Evolutionary conservation across 768 basidiomycete genomes (phyloP).

Genomic region (Panus rudis): DNA sequence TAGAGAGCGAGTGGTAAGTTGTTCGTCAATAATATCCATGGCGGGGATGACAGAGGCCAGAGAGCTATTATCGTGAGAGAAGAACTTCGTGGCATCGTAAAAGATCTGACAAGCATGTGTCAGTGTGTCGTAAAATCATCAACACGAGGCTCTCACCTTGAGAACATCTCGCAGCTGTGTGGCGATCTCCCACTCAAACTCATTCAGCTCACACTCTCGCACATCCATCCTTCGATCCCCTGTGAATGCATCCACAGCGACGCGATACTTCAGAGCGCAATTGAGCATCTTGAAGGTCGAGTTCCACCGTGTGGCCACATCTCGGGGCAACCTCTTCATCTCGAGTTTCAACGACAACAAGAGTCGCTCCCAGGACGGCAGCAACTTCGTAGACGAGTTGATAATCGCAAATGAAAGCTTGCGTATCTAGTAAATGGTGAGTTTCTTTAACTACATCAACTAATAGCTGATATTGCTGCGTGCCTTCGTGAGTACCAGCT

Average conservation of each 20-base stretch:
- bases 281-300: slow-evolving; percentile 26
- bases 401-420: slow-evolving; percentile 23
- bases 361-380: slow-evolving; percentile 15
- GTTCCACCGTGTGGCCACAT: slow-evolving; percentile 24
- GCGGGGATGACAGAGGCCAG: slow-evolving; percentile 31
- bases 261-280: slow-evolving; percentile 23
- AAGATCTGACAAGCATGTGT: not conserved
- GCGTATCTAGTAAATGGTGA: slow-evolving; percentile 11
- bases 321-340: slow-evolving; percentile 9
- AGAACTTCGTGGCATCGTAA: slow-evolving; percentile 1
- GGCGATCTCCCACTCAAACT: slow-evolving; percentile 28
- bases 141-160: slow-evolving; percentile 13
- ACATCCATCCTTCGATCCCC: slow-evolving; percentile 10
- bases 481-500: slow-evolving; percentile 10
- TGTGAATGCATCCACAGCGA: slow-evolving; percentile 22
- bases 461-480: not conserved
- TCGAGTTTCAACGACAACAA: not conserved
- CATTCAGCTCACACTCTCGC: slow-evolving; percentile 17
- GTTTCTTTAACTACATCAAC: not conserved
- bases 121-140: not conserved
- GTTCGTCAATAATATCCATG: slow-evolving; percentile 29
- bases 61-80: slow-evolving; percentile 12
- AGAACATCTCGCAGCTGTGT: slow-evolving; percentile 24
- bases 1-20: slow-evolving; percentile 12
- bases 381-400: slow-evolving; percentile 13